Evolutionary conservation across 2,329 filamentous ascomycete species (phyloP).

Genomic region (Arthrobotrys megalospora): DNA sequence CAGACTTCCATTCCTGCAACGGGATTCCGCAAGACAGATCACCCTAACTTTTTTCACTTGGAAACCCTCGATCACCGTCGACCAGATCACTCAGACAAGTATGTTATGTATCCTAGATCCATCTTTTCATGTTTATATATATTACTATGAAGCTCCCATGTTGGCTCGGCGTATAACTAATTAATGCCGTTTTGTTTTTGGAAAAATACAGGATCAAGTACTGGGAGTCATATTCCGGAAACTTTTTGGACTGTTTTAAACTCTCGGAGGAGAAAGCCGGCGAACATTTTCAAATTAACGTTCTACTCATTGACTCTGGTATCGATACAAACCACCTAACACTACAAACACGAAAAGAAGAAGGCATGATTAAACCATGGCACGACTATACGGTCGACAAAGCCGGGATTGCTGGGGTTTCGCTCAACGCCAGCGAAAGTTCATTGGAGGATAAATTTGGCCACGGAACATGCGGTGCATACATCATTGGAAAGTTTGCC

Average conservation of each 20-base stretch:
- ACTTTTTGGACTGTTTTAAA: background rate
- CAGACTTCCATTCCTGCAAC: background rate
- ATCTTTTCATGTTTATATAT: background rate
- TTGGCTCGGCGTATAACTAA: no score
- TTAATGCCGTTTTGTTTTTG: background rate
- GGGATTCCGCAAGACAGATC: background rate
- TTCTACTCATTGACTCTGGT: conserved; percentile 10
- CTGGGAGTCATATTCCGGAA: background rate
- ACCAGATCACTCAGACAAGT: conserved; percentile 4
- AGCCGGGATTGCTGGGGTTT: background rate
- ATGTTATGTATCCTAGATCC: background rate
- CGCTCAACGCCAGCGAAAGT: fast-evolving
- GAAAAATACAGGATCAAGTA: background rate
- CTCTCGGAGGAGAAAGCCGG: background rate
- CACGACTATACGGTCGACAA: background rate
- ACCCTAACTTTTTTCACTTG: background rate
- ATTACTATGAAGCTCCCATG: no score
- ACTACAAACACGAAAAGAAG: no score
- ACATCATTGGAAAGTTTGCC: background rate
- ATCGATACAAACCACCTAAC: background rate
- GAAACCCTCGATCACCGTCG: background rate
- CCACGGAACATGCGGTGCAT: background rate
- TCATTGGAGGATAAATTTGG: background rate
- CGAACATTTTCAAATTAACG: background rate
- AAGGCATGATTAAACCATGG: background rate